phyloP scores from a whole-genome alignment of 257 asterid genomes.

The Solanum stenotomum region DNA sequence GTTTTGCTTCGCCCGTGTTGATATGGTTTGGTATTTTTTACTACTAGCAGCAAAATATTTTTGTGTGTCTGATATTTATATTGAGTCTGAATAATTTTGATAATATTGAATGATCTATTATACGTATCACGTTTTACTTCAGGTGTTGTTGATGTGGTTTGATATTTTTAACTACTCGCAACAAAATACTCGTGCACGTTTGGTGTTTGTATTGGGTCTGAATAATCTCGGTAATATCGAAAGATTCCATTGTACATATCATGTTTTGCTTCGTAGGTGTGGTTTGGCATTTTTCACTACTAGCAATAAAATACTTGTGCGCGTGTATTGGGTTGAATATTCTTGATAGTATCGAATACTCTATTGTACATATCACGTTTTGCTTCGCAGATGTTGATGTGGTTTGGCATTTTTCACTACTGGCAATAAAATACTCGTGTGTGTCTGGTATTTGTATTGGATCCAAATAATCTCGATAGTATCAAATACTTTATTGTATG shows the following conservation, averaged over 20 bases:
- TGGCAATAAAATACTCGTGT: not conserved
- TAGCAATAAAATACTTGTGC: not conserved
- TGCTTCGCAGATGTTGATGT: not conserved
- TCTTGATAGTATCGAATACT: not conserved
- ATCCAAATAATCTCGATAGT: no score
- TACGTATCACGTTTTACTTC: not conserved
- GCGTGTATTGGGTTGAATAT: not conserved
- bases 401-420: not conserved
- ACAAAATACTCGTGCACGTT: no score
- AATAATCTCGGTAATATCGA: no score
- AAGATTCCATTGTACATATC: not conserved
- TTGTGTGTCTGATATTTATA: accelerated
- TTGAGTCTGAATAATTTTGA: no score
- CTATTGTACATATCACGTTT: no score
- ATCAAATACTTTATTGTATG: no score
- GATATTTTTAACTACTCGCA: not conserved
- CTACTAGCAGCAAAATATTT: not conserved
- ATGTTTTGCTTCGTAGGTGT: no score
- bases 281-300: not conserved
- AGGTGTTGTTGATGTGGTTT: not conserved
- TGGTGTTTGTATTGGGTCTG: not conserved
- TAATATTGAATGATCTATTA: no score
- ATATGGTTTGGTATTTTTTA: not conserved
- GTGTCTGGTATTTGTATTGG: no score
- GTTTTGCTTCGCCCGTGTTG: not conserved